These are phyloP conservation scores for Abrus pulchellus DNA, from an alignment of 306 rosid species.

Conservation along the genomic window DNA sequence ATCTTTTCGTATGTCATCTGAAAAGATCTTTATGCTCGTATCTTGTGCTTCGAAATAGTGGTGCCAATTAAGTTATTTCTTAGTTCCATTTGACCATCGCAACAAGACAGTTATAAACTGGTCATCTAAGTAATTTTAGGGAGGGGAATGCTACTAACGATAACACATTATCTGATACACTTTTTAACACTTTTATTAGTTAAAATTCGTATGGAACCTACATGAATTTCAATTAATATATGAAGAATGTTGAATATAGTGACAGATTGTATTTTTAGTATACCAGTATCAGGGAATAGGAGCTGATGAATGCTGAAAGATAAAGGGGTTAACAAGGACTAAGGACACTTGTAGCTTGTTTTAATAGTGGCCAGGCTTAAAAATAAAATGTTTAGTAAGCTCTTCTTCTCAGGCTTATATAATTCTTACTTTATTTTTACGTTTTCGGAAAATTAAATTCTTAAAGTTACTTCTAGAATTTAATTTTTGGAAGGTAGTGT, in stretches of 20 bases:
- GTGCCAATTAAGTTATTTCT: neutral
- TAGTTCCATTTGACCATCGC: neutral
- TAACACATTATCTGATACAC: no score
- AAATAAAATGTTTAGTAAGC: neutral
- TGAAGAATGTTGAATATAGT: neutral
- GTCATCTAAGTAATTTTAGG: neutral
- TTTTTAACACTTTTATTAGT: no score
- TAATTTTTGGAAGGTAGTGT: no score
- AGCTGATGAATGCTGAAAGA: neutral
- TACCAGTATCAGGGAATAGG: neutral
- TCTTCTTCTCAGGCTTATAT: neutral
- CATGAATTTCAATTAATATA: no score
- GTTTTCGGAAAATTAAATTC: no score
- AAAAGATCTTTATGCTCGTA: neutral
- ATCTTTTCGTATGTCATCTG: neutral
- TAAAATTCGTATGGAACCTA: no score
- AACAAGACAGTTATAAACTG: neutral
- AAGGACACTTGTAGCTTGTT: neutral
- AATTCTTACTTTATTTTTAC: neutral
- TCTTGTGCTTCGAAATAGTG: slow-evolving; percentile 4
- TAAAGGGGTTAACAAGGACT: neutral
- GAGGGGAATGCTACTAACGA: neutral
- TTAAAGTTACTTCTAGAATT: no score
- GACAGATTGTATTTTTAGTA: no score
- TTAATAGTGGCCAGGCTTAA: neutral